Evolutionary conservation across 208 protist species (phyloP).

Genomic region (Acanthamoeba royreba): DNA sequence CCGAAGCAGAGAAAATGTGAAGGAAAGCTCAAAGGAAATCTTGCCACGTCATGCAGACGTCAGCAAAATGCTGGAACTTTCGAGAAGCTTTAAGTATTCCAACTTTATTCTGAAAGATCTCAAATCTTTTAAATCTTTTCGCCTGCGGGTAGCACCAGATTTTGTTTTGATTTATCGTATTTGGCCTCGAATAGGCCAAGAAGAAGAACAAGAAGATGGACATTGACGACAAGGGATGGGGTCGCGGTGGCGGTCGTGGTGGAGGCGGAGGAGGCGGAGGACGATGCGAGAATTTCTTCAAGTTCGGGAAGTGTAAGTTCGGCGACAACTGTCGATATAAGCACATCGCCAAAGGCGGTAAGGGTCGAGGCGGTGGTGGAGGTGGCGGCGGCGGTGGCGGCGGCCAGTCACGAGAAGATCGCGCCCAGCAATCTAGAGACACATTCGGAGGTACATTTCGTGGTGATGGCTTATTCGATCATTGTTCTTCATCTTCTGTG

Average conservation of each 20-base stretch:
- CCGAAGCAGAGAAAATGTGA: too few relatives aligned
- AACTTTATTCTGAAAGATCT: too few relatives aligned
- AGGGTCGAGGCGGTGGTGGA: not conserved
- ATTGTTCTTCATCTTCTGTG: not conserved
- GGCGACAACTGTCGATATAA: not conserved
- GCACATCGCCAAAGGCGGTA: not conserved
- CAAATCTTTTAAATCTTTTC: not conserved
- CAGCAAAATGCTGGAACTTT: too few relatives aligned
- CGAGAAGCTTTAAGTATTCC: too few relatives aligned
- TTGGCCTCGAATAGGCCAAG: too few relatives aligned
- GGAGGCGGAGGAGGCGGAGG: not conserved
- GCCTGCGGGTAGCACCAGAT: not conserved
- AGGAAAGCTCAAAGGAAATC: too few relatives aligned
- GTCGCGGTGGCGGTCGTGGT: not conserved
- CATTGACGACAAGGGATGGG: not conserved
- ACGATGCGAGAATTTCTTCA: not conserved
- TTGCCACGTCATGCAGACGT: too few relatives aligned
- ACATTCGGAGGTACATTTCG: not conserved
- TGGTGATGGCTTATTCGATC: not conserved
- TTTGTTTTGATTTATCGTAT: not conserved
- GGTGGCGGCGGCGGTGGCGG: not conserved
- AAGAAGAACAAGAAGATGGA: not conserved
- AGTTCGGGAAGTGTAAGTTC: not conserved
- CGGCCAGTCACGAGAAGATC: not conserved
- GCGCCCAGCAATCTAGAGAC: not conserved